Evolutionary conservation across 2,329 filamentous ascomycete genomes (phyloP).

Genomic region (Teratosphaeria pseudoeucalypti): DNA sequence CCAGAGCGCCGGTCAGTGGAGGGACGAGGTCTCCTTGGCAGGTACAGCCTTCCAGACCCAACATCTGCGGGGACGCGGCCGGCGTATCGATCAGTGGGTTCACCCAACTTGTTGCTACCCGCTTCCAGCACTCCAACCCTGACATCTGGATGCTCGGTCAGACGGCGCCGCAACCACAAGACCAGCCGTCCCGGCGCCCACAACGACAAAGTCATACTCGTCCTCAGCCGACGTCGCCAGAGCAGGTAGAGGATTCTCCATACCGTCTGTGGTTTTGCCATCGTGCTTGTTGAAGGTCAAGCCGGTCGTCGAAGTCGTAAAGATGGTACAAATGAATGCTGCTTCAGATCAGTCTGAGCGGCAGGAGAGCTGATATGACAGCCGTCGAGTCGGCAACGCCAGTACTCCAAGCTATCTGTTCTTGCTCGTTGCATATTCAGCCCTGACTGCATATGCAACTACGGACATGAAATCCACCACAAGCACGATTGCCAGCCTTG

Average conservation of each 20-base stretch:
- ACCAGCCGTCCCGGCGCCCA: constrained; percentile 24
- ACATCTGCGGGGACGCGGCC: background rate
- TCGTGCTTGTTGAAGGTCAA: background rate
- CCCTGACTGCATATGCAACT: background rate
- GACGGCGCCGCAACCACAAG: constrained; percentile 20
- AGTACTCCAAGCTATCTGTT: background rate
- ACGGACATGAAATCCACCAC: background rate
- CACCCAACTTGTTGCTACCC: constrained; percentile 14
- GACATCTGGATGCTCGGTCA: constrained; percentile 22
- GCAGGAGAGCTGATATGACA: background rate
- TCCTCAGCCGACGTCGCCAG: constrained; percentile 15
- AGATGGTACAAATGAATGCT: background rate
- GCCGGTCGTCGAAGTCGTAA: background rate
- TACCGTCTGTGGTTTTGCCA: constrained; percentile 13
- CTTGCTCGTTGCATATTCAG: background rate
- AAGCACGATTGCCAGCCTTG: background rate
- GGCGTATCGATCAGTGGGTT: constrained; percentile 9
- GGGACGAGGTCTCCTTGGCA: background rate
- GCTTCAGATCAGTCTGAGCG: background rate
- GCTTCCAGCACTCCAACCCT: constrained; percentile 26
- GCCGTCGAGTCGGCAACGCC: background rate
- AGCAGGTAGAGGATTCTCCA: constrained; percentile 12
- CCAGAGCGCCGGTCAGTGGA: constrained; percentile 2
- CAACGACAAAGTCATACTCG: constrained; percentile 19
- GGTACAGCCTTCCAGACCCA: background rate